These are phyloP conservation scores for Plasmodium knowlesi DNA, from an alignment of 169 alveolate species.

Conservation along the genomic window DNA sequence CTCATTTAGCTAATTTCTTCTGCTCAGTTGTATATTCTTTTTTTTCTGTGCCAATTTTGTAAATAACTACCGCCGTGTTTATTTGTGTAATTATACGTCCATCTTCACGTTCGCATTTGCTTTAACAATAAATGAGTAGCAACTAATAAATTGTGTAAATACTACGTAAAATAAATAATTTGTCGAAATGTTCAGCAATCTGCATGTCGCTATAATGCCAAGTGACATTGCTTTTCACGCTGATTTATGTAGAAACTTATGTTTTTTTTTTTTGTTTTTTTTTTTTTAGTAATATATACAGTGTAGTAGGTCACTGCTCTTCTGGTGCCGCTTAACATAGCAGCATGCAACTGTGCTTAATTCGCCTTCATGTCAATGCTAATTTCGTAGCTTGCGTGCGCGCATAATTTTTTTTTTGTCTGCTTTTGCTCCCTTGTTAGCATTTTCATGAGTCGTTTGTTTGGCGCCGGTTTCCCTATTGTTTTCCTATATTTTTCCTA, in stretches of 20 bases:
- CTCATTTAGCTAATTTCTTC: neutral
- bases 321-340: neutral
- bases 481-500: neutral
- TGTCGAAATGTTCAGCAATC: neutral
- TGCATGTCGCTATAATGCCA: neutral
- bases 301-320: neutral
- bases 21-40: neutral
- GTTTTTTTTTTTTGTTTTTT: neutral
- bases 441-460: neutral
- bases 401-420: slow-evolving; percentile 6
- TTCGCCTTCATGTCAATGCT: neutral
- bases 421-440: neutral
- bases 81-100: neutral
- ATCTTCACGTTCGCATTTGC: neutral
- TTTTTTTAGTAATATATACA: neutral
- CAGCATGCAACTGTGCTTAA: slow-evolving; percentile 4
- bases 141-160: neutral
- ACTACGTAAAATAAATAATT: neutral
- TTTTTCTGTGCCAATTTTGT: neutral
- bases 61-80: neutral
- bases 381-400: slow-evolving; percentile 1
- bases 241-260: neutral
- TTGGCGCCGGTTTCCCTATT: neutral
- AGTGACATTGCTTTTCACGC: neutral
- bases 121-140: neutral